Evolutionary conservation across 805 yeast genomes (phyloP).

Genomic region (Zygotorulaspora chibaensis): DNA sequence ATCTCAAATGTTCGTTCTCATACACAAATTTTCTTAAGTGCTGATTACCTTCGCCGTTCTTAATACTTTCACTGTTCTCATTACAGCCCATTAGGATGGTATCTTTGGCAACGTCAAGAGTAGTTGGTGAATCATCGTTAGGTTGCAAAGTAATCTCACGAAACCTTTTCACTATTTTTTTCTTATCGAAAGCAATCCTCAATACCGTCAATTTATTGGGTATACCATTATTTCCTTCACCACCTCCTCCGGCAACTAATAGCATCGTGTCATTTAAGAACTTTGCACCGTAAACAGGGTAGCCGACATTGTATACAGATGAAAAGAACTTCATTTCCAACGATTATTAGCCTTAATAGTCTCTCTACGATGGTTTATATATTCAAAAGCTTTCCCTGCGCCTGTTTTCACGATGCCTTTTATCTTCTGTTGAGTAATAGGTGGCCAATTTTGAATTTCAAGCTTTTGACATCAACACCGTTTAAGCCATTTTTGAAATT

Average conservation of each 20-base stretch:
- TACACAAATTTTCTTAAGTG: slow-evolving; percentile 66
- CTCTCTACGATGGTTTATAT: no score
- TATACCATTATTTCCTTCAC: slow-evolving; percentile 86
- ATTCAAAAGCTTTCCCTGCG: no score
- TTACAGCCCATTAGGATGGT: slow-evolving; percentile 72
- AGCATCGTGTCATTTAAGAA: slow-evolving; percentile 59
- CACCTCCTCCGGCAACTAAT: slow-evolving; percentile 90
- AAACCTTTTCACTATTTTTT: slow-evolving; percentile 48
- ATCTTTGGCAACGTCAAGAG: slow-evolving; percentile 52
- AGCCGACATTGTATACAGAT: slow-evolving; percentile 43
- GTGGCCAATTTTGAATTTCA: no score
- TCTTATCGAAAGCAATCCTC: slow-evolving; percentile 49
- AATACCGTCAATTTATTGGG: slow-evolving; percentile 76
- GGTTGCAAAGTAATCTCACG: slow-evolving; percentile 58
- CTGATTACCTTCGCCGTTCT: slow-evolving; percentile 54
- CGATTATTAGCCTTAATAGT: not conserved
- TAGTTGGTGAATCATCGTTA: slow-evolving; percentile 84
- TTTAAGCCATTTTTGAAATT: no score
- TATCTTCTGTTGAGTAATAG: no score
- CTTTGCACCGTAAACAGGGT: slow-evolving; percentile 77
- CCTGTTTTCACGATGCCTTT: no score
- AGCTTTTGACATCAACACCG: no score
- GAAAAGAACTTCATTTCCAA: slow-evolving; percentile 24
- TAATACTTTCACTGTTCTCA: slow-evolving; percentile 55
- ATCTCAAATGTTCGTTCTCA: slow-evolving; percentile 58